These are phyloP conservation scores for Alternaria conjuncta DNA, from an alignment of 2,329 filamentous ascomycete genomes.

Conservation along the genomic window DNA sequence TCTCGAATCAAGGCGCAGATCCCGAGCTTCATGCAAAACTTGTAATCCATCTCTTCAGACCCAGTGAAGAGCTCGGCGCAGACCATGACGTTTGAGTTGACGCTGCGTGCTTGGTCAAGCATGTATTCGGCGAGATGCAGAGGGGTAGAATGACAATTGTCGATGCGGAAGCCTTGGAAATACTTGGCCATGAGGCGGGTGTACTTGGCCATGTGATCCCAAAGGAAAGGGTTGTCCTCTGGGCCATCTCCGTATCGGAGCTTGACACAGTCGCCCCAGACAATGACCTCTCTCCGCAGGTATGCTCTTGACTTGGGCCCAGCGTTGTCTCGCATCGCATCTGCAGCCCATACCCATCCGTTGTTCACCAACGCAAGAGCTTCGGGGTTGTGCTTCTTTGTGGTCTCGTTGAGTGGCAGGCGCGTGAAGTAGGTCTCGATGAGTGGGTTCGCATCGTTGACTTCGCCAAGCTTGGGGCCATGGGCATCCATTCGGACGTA, in stretches of 20 bases:
- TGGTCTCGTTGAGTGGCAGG: conserved; percentile 78
- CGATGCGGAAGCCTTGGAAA: conserved; percentile 93
- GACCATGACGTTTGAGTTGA: conserved; percentile 87
- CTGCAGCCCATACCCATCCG: conserved; percentile 98
- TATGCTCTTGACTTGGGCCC: conserved; percentile 91
- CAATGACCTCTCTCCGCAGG: conserved; percentile 91
- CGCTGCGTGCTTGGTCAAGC: conserved; percentile 86
- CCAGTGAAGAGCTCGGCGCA: conserved; percentile 96
- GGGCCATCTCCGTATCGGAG: conserved; percentile 83
- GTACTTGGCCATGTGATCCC: conserved; percentile 95
- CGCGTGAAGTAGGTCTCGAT: conserved; percentile 96
- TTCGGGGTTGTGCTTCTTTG: conserved; percentile 75
- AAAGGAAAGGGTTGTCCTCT: conserved; percentile 88
- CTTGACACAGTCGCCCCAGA: conserved; percentile 99
- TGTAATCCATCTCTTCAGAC: conserved; percentile 92
- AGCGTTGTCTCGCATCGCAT: conserved; percentile 92
- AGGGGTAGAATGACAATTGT: conserved; percentile 97
- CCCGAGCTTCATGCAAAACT: conserved; percentile 92
- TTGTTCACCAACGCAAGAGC: conserved; percentile 90
- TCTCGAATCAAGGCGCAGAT: conserved; percentile 92
- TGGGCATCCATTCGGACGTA: conserved; percentile 93
- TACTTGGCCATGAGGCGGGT: conserved; percentile 91
- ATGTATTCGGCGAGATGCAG: conserved; percentile 94
- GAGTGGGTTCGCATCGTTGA: conserved; percentile 77
- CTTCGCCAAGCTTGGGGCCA: conserved; percentile 83